These are phyloP conservation scores for Rhizopus stolonifer DNA, from an alignment of 371 early-diverging fungal species.

Conservation along the genomic window DNA sequence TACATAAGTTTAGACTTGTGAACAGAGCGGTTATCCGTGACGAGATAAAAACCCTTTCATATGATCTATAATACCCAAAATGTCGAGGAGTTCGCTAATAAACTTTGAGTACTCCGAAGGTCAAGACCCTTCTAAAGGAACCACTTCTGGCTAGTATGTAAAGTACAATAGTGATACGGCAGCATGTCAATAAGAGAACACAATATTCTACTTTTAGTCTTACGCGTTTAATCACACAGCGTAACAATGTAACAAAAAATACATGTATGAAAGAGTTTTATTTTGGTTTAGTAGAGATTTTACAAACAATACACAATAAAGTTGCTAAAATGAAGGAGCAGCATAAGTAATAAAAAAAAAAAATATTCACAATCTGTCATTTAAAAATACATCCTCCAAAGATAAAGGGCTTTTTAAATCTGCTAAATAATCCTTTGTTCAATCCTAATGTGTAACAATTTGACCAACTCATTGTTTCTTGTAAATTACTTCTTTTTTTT, in stretches of 20 bases:
- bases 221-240: slow-evolving; percentile 8
- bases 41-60: slow-evolving; percentile 11
- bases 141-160: too few relatives aligned
- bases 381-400: slow-evolving; percentile 12
- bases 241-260: slow-evolving; percentile 11
- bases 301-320: slow-evolving; percentile 8
- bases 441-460: slow-evolving; percentile 9
- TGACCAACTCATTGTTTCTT: slow-evolving; percentile 7
- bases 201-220: slow-evolving; percentile 12
- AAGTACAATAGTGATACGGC: slow-evolving; percentile 2
- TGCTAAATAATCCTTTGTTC: slow-evolving; percentile 5
- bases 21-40: slow-evolving; percentile 3
- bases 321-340: background rate
- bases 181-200: slow-evolving; percentile 8
- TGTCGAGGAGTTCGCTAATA: slow-evolving; percentile 13
- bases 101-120: slow-evolving; percentile 3
- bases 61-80: slow-evolving; percentile 7
- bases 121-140: background rate
- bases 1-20: slow-evolving; percentile 5
- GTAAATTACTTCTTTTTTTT: slow-evolving; percentile 5
- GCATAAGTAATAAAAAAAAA: slow-evolving; percentile 10
- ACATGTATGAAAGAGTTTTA: slow-evolving; percentile 3
- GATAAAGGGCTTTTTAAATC: slow-evolving; percentile 5
- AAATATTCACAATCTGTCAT: slow-evolving; percentile 9
- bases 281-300: background rate